Evolutionary conservation across 139 green algal species (phyloP).

Genomic region (Trebouxia sp.): DNA sequence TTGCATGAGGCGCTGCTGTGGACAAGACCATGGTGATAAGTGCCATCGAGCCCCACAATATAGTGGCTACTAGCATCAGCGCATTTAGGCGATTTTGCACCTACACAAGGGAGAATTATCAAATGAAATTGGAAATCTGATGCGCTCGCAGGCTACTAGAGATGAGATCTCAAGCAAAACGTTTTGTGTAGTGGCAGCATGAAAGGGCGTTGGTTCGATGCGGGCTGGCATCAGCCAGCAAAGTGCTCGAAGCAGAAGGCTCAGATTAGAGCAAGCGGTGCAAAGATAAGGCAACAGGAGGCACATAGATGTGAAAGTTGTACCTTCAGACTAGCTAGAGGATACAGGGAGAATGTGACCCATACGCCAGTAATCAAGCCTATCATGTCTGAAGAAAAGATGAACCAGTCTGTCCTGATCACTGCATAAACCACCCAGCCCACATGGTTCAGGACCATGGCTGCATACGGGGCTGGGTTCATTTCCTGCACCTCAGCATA

Average conservation of each 20-base stretch:
- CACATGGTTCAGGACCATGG: slow-evolving; percentile 27
- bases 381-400: slow-evolving; percentile 24
- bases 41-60: neutral
- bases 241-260: neutral
- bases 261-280: neutral
- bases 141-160: no score
- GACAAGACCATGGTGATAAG: slow-evolving; percentile 12
- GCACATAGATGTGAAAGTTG: no score
- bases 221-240: no score
- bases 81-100: slow-evolving; percentile 23
- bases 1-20: neutral
- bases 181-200: no score
- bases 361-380: slow-evolving; percentile 27
- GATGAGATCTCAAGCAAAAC: no score
- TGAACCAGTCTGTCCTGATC: slow-evolving; percentile 29
- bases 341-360: slow-evolving; percentile 21
- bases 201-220: neutral
- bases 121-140: no score
- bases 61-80: slow-evolving; percentile 8
- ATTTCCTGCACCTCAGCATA: slow-evolving; percentile 11
- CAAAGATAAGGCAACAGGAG: no score
- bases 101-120: no score
- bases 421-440: slow-evolving; percentile 35
- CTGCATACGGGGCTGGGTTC: slow-evolving; percentile 30
- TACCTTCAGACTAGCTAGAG: neutral